A percentile compares a stretch with the other conserved stretches of the same genome.
Evolutionary conservation across 331 rosid genomes (phyloP).

Genomic region (Acacia concinna): DNA sequence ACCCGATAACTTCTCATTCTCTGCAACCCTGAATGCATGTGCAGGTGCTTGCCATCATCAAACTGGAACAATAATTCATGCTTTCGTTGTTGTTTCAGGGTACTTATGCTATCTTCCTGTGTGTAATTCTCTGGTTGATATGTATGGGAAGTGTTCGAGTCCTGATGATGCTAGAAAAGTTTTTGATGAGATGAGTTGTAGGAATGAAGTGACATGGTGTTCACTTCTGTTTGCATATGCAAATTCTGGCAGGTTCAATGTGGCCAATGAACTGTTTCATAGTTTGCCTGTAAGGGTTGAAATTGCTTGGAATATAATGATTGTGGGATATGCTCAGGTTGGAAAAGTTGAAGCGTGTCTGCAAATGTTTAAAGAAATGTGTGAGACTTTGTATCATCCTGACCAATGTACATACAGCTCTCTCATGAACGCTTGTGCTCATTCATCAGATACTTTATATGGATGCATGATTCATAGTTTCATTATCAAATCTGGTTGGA

Average conservation of each 20-base stretch:
- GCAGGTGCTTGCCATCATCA: constrained; percentile 44
- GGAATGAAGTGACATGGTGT: constrained; percentile 75
- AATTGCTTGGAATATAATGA: constrained; percentile 77
- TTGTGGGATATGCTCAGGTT: constrained; percentile 48
- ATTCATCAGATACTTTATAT: constrained; percentile 39
- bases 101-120: constrained; percentile 56
- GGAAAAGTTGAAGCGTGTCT: constrained; percentile 63
- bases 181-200: constrained; percentile 55
- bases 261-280: constrained; percentile 51
- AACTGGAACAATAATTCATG: constrained; percentile 52
- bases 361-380: constrained; percentile 60
- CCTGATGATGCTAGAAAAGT: constrained; percentile 58
- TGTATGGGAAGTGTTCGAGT: constrained; percentile 74
- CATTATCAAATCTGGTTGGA: constrained; percentile 71
- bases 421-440: constrained; percentile 60
- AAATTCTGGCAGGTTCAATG: constrained; percentile 41
- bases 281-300: constrained; percentile 60
- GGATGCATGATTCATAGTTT: constrained; percentile 67
- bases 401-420: constrained; percentile 81
- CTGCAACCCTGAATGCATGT: constrained; percentile 60
- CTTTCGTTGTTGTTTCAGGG: constrained; percentile 55
- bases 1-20: constrained; percentile 65
- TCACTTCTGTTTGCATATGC: constrained; percentile 64
- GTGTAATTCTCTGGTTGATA: constrained; percentile 61
- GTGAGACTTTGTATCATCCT: constrained; percentile 43